These are phyloP conservation scores for Skeletonema menzelii DNA, from an alignment of 108 stramenopile genomes.

Conservation along the genomic window DNA sequence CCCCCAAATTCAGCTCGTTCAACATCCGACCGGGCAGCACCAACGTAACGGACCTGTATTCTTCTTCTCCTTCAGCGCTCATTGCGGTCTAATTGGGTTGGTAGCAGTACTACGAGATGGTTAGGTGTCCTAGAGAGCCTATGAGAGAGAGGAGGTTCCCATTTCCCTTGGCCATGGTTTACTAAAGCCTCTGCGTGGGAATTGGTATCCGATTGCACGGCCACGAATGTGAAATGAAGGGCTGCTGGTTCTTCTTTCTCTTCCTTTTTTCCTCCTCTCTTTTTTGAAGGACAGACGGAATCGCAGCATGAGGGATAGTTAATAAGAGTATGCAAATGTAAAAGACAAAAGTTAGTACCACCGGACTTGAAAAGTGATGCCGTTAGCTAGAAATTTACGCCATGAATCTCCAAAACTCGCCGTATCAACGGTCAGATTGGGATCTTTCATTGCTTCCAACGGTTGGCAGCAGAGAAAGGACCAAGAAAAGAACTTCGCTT, in stretches of 20 bases:
- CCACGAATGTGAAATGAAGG: background rate
- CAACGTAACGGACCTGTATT: constrained; percentile 37
- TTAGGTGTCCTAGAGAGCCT: background rate
- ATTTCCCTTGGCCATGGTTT: background rate
- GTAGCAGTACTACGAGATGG: background rate
- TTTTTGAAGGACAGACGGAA: background rate
- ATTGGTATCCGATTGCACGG: background rate
- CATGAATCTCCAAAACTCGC: background rate
- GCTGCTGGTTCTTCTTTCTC: background rate
- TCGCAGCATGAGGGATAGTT: no score
- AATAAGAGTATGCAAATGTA: no score
- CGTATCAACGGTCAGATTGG: background rate
- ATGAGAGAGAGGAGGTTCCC: background rate
- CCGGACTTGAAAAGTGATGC: no score
- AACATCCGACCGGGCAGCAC: background rate
- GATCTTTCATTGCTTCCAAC: background rate
- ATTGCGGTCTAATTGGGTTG: constrained; percentile 19
- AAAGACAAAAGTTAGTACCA: no score
- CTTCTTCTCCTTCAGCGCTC: constrained; percentile 48
- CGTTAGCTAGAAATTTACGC: background rate
- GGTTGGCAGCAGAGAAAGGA: background rate
- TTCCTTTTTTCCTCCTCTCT: no score
- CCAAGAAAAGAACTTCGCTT: background rate
- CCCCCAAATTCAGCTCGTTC: background rate
- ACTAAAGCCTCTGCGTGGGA: background rate